These are phyloP conservation scores for Quercus variabilis DNA, from an alignment of 306 rosid genomes.

Conservation along the genomic window DNA sequence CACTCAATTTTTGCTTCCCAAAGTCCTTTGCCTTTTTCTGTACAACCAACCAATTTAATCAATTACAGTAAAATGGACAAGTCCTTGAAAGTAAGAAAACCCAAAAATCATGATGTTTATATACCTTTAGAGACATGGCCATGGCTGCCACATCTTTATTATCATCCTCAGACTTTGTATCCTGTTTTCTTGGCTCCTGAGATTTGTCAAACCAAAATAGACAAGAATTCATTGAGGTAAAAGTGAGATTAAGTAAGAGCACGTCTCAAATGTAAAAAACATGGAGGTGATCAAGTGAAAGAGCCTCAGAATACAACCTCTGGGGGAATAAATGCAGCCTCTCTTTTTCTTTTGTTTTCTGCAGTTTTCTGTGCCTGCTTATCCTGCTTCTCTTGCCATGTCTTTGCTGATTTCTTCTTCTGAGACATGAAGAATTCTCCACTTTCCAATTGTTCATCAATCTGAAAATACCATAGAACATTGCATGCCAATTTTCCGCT, in stretches of 20 bases:
- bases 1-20: constrained; percentile 53
- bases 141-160: constrained; percentile 47
- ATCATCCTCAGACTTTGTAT: constrained; percentile 39
- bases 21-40: constrained; percentile 71
- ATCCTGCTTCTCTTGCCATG: constrained; percentile 87
- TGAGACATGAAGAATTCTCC: constrained; percentile 90
- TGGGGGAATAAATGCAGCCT: constrained; percentile 79
- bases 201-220: constrained; percentile 7
- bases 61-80: background rate
- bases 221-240: background rate
- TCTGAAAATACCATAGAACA: constrained; percentile 41
- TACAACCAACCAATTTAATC: background rate
- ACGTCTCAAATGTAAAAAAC: background rate
- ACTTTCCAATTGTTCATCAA: constrained; percentile 80
- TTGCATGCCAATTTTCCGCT: background rate
- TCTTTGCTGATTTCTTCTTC: constrained; percentile 73
- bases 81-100: background rate
- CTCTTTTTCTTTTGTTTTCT: constrained; percentile 82
- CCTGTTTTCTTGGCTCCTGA: constrained; percentile 62
- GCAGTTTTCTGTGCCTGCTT: constrained; percentile 78
- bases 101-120: background rate
- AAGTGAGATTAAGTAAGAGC: background rate
- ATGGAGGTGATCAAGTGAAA: background rate
- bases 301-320: constrained; percentile 35
- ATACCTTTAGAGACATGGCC: constrained; percentile 72